Evolutionary conservation across 768 basidiomycete species (phyloP).

Genomic region (Mrakia gelida): DNA sequence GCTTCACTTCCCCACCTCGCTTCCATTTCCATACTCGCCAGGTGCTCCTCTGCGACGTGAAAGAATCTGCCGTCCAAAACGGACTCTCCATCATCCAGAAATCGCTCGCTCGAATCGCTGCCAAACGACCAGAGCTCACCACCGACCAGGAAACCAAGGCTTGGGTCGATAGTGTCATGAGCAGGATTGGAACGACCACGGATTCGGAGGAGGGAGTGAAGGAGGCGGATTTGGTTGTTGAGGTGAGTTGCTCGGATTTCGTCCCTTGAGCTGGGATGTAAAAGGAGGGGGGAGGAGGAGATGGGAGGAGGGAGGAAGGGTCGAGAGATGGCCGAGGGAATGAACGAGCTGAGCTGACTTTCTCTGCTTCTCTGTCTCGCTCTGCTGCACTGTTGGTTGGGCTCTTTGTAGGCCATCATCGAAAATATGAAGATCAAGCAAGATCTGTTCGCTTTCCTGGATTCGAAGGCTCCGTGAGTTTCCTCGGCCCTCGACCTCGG

Average conservation of each 20-base stretch:
- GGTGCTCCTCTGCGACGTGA: constrained; percentile 21
- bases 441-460: constrained; percentile 47
- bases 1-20: background rate
- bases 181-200: background rate
- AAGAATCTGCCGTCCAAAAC: constrained; percentile 5
- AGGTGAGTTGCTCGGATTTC: constrained; percentile 30
- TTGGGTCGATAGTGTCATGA: constrained; percentile 3
- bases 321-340: background rate
- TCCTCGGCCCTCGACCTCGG: too few species aligned
- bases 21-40: background rate
- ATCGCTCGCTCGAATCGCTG: constrained; percentile 13
- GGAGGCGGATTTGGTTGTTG: constrained; percentile 47
- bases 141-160: background rate
- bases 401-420: constrained; percentile 44
- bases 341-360: background rate
- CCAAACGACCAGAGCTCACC: constrained; percentile 16
- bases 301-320: background rate
- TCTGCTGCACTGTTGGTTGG: background rate
- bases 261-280: background rate
- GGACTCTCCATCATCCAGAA: constrained; percentile 14
- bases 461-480: constrained; percentile 43
- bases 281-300: background rate
- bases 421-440: constrained; percentile 48
- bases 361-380: background rate
- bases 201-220: constrained; percentile 40